Evolutionary conservation across 164 flowering plant species (phyloP), one percentile per base, ranked within the genome.

Genomic region (Protea cynaroides): DNA sequence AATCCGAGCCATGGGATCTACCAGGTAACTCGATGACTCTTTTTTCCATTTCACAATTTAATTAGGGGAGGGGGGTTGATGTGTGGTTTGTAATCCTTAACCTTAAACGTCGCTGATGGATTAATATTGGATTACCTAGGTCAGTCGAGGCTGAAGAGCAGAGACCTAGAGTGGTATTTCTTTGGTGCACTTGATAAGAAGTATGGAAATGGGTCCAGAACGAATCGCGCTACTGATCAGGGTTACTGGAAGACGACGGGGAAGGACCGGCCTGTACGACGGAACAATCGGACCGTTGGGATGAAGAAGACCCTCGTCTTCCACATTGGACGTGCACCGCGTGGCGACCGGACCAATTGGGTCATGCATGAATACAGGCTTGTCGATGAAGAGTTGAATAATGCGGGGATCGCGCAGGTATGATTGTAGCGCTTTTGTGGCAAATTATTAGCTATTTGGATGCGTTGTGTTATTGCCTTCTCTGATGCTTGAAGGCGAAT

Each of bases 221-320:
- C 80, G 2, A 92, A 89, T 25, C 73, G 98, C 8, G 88, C 95
- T 0, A 89, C 96, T 0, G 76, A 66, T 15, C 70, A 72, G 25
- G 98, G 98, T 22, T 92, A 87, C 67, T 92, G 98, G 98, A 92
- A 92, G 75, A 79, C 96, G 0, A 89, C 94, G 0, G 97, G 97
- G 36, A 87, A 84, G 70, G 96, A 92, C 25, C 76, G 94, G 7
- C 24, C 75, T 4, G 71, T 87, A 14, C 65, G 47, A 6, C 77
- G 75, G 8, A 60, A 65, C 12, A 29, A 67, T 0, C 65, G 67
- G 14, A 57, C 47, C 11, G 84, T 87, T 21, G 96, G 97, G 34
- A 82, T 84, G 92, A 89, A 85, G 75, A 87, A 84, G 74, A 86
- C 94, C 1, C 87, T 89, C 17, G 97, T 92, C 23, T 92, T 72